Base-by-base conservation (phyloP, 2,329 filamentous ascomycete genomes). In the Colletotrichum gloeosporioides region DNA sequence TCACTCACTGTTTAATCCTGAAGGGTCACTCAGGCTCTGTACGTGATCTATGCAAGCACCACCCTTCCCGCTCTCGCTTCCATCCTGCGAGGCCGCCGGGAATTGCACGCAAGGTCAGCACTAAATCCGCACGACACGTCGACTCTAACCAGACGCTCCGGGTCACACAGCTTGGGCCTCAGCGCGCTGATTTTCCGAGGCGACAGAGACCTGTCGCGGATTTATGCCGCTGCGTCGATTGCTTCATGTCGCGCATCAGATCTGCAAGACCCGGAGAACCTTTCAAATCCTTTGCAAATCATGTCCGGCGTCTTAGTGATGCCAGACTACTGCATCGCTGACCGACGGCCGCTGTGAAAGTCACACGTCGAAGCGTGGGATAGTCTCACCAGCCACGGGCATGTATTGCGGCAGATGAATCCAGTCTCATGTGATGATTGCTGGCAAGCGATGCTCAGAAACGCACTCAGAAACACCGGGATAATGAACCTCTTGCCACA, bases 1-100 rank as follows among this genome's bases (percentile, higher is more conserved):
- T 49, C n/a, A 49, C 0, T 44, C 39, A 44, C 0, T n/a, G 8
- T 22, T 7, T 3, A 49, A 22, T 8, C n/a, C 44, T 8, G 0
- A 22, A 12, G 44, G n/a, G 13, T 22, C 44, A 49, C 44, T 49
- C n/a, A 49, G 44, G 44, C 13, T 0, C 22, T 59, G 16, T 31
- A n/a, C 59, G 29, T 13, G 57, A 62, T 62, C 27, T 31, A 3
- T 29, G 25, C 27, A 31, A 62, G 44, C 44, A 49, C 44, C 6
- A 13, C 31, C 29, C 18, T n/a, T 62, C 27, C 18, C 57, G 57
- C 57, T n/a, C 5, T 29, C 57, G 18, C 57, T 49, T 22, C 44
- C 27, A 62, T 31, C 16, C 57, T 16, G 57, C 31, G 34, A 22
- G 27, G 1, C 57, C 34, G 62, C 64, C 65, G 49, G 65, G 31